phyloP scores from a whole-genome alignment of 73 alveolate species.

The Stentor coeruleus region DNA sequence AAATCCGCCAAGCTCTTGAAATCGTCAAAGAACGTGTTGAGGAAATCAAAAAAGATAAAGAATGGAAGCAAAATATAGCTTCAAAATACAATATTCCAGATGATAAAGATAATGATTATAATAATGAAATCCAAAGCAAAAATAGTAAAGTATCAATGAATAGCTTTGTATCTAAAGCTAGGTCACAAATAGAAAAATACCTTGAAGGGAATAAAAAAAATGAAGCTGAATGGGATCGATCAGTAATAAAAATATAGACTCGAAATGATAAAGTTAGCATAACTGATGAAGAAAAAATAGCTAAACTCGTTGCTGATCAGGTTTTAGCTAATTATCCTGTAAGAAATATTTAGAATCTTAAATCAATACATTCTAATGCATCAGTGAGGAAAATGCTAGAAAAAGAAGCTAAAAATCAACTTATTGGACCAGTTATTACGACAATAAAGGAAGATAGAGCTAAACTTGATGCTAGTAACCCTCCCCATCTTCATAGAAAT shows the following conservation, averaged over 20 bases:
- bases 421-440: conserved; percentile 59
- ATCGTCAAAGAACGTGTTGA: conserved; percentile 66
- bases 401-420: conserved; percentile 65
- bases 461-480: conserved; percentile 66
- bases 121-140: too few species aligned
- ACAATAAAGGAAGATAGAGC: conserved; percentile 59
- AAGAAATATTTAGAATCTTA: conserved; percentile 11
- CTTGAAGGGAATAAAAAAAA: conserved; percentile 45
- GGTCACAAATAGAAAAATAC: conserved; percentile 29
- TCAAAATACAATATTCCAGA: conserved; percentile 59
- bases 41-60: conserved; percentile 73
- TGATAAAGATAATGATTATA: too few species aligned
- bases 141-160: conserved; percentile 31
- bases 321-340: conserved; percentile 52
- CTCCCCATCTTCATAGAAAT: conserved; percentile 84
- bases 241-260: neutral
- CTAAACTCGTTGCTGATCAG: conserved; percentile 78
- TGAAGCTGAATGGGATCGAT: conserved; percentile 33
- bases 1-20: conserved; percentile 76
- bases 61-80: conserved; percentile 60
- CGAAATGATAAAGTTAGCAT: conserved; percentile 12
- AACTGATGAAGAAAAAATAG: conserved; percentile 73
- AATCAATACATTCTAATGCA: conserved; percentile 61
- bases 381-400: conserved; percentile 72
- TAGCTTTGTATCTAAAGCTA: neutral